These are phyloP conservation scores for Rhinocladiella similis DNA, from an alignment of 2,329 filamentous ascomycete genomes.

Conservation along the genomic window DNA sequence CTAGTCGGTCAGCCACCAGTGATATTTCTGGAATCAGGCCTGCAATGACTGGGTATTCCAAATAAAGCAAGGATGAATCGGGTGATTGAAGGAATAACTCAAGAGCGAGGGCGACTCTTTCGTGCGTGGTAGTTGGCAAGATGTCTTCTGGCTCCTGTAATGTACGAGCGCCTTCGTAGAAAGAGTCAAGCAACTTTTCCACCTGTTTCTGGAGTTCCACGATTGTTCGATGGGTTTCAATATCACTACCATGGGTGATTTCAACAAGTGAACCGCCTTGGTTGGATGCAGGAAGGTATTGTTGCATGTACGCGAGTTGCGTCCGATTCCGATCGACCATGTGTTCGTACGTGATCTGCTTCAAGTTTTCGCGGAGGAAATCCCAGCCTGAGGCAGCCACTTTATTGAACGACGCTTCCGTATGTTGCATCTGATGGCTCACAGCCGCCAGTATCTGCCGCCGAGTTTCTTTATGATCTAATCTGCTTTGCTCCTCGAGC, in stretches of 20 bases:
- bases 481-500: slow-evolving; percentile 3
- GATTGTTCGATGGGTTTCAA: too few relatives aligned
- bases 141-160: background rate
- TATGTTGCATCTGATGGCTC: background rate
- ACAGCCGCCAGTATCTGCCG: background rate
- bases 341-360: background rate
- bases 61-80: background rate
- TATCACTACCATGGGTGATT: too few relatives aligned
- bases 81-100: background rate
- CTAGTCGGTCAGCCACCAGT: background rate
- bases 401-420: background rate
- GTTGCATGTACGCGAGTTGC: background rate
- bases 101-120: slow-evolving; percentile 2
- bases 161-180: background rate
- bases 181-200: slow-evolving; percentile 4
- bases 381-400: background rate
- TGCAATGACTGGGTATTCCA: slow-evolving; percentile 3
- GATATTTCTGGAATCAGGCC: slow-evolving; percentile 1
- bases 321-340: background rate
- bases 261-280: too few relatives aligned
- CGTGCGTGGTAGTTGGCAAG: background rate
- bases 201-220: background rate
- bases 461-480: slow-evolving; percentile 4
- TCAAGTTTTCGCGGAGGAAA: background rate
- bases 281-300: background rate